A percentile compares a stretch with the other conserved stretches of the same genome.
Conservation (phyloP, 148 eudicot genomes). For the Chenopodium suecicum region DNA sequence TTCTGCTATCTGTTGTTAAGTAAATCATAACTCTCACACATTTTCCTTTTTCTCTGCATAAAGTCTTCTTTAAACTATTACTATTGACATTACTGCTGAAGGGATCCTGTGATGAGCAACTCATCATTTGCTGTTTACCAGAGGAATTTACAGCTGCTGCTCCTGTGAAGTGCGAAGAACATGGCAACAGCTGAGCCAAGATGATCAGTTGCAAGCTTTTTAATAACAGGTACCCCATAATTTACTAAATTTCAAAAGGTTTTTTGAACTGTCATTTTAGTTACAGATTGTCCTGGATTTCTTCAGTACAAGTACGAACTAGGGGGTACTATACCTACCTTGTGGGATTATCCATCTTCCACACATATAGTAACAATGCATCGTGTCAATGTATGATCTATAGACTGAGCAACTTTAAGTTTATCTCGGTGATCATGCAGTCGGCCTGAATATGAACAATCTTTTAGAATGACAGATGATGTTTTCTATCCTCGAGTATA, state of each 20-base stretch:
- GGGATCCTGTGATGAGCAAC: not conserved
- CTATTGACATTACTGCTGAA: not conserved
- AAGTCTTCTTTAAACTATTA: not conserved
- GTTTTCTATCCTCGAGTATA: not conserved
- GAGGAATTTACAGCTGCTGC: conserved; percentile 2
- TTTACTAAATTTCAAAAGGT: not conserved
- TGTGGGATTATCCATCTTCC: not conserved
- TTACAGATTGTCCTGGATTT: not conserved
- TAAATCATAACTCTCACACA: not conserved
- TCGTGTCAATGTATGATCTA: not conserved
- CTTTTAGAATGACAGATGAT: not conserved
- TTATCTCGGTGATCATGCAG: not conserved
- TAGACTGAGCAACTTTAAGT: not conserved
- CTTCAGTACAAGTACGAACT: not conserved
- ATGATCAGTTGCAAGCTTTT: not conserved
- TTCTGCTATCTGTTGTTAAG: not conserved
- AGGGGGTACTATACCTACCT: not conserved
- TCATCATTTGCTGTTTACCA: not conserved
- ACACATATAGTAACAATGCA: not conserved
- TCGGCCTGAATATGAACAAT: not conserved
- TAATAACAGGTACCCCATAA: not conserved
- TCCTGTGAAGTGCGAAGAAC: not conserved
- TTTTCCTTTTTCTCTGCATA: not conserved
- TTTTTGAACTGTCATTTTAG: not conserved
- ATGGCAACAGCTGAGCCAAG: not conserved